These are phyloP conservation scores for Taiozyma sp. DNA, from an alignment of 1,139 yeast genomes.

Conservation along the genomic window DNA sequence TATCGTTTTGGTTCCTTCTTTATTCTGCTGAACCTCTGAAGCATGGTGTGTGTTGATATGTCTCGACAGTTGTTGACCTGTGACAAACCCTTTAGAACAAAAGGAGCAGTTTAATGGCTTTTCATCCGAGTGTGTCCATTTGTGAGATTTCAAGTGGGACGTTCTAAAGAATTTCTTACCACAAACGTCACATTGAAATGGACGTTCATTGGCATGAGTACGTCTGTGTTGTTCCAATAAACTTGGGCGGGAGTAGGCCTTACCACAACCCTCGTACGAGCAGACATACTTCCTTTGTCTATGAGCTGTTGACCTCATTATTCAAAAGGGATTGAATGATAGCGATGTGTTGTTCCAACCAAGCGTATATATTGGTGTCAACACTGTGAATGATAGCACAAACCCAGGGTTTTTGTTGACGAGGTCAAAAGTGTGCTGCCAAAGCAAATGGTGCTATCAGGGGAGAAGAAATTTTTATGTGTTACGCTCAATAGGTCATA, in stretches of 20 bases:
- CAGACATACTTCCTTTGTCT: conserved; percentile 39
- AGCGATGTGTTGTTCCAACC: background rate
- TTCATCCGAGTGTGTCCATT: conserved; percentile 59
- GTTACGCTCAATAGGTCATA: background rate
- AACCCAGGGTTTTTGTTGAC: background rate
- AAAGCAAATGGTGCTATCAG: background rate
- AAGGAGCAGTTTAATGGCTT: conserved; percentile 60
- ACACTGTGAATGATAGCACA: background rate
- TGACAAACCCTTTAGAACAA: conserved; percentile 55
- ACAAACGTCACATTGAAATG: conserved; percentile 74
- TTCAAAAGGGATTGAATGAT: background rate
- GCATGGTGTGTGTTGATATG: conserved; percentile 60
- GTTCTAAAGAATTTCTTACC: conserved; percentile 66
- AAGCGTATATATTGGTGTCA: background rate
- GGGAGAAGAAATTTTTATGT: background rate
- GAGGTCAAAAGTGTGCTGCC: too few relatives aligned
- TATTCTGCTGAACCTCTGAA: background rate
- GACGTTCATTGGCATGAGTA: conserved; percentile 78
- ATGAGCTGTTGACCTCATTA: background rate
- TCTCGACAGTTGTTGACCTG: conserved; percentile 76
- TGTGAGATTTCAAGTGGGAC: conserved; percentile 62
- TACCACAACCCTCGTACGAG: conserved; percentile 32
- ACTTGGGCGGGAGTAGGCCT: conserved; percentile 46
- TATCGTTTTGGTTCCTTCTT: background rate
- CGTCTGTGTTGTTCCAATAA: conserved; percentile 61